A percentile compares a stretch with the other conserved stretches of the same genome.
phyloP scores from a whole-genome alignment of 768 basidiomycete species.

The Russula vinacea region DNA sequence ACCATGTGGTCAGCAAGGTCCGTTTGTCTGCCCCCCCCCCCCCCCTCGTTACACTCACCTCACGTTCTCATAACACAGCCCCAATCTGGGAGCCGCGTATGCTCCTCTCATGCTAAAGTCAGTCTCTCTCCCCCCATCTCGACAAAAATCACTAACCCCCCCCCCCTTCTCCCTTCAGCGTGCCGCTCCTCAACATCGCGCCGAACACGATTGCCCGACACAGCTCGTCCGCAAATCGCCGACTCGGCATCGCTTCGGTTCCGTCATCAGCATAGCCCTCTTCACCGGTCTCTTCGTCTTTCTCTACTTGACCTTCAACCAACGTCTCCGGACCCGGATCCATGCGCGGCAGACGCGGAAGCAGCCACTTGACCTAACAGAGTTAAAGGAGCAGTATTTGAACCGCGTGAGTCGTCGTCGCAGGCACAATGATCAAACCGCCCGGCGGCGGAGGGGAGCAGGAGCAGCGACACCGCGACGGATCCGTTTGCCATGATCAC shows the following conservation, averaged over 20 bases:
- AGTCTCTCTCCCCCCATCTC: neutral
- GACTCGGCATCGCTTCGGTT: conserved; percentile 16
- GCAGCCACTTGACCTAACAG: neutral
- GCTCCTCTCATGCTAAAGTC: conserved; percentile 19
- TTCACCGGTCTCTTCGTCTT: neutral
- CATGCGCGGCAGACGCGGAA: neutral
- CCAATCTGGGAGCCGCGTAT: conserved; percentile 23
- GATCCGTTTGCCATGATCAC: neutral
- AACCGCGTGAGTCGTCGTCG: neutral
- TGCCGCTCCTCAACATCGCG: neutral
- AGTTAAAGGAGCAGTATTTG: no score
- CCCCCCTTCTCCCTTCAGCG: neutral
- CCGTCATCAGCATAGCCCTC: conserved; percentile 1
- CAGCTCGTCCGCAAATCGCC: neutral
- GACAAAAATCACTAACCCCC: neutral
- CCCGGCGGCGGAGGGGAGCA: no score
- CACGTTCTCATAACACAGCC: conserved; percentile 8
- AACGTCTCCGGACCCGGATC: neutral
- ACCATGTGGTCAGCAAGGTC: conserved; percentile 1
- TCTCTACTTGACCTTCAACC: neutral
- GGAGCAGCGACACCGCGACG: neutral
- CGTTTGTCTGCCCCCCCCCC: neutral
- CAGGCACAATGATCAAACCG: neutral
- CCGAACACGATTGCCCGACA: neutral
- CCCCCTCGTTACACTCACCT: neutral